phyloP scores from a whole-genome alignment of 306 rosid genomes.

The Castanea mollissima region DNA sequence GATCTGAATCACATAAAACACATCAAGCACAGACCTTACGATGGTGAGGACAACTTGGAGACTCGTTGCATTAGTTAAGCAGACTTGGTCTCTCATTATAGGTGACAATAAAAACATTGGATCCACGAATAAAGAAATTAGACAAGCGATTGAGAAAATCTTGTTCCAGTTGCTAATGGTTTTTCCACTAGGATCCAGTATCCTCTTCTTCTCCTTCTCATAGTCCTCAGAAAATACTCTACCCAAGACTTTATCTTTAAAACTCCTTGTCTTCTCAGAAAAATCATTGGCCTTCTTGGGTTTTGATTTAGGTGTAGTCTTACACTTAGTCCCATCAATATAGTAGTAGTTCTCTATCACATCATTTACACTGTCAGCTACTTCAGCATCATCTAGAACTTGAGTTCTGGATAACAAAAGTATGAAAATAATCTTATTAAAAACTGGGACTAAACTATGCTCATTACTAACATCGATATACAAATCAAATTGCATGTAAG shows the following conservation, averaged over 20 bases:
- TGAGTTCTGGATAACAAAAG: constrained; percentile 28
- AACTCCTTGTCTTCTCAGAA: constrained; percentile 25
- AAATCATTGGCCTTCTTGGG: too few species aligned
- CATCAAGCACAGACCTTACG: too few species aligned
- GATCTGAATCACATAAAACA: constrained; percentile 29
- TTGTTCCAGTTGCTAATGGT: constrained; percentile 47
- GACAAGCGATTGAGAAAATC: constrained; percentile 45
- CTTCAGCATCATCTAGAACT: constrained; percentile 34
- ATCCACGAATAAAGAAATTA: constrained; percentile 52
- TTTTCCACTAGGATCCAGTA: constrained; percentile 54
- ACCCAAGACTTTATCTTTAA: constrained; percentile 38
- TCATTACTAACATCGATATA: background rate
- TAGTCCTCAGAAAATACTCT: constrained; percentile 61
- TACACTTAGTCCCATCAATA: too few species aligned
- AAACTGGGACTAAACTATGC: background rate
- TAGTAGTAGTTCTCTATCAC: background rate
- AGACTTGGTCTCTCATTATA: background rate
- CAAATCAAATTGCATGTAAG: background rate
- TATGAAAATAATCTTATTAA: background rate
- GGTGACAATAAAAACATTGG: constrained; percentile 55
- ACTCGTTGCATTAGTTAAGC: too few species aligned
- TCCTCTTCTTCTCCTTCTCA: constrained; percentile 34
- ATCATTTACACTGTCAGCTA: constrained; percentile 18
- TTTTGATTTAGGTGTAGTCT: too few species aligned
- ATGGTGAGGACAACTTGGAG: too few species aligned